Conservation (phyloP, 2,329 filamentous ascomycete genomes). For the Penicillium decumbens region DNA sequence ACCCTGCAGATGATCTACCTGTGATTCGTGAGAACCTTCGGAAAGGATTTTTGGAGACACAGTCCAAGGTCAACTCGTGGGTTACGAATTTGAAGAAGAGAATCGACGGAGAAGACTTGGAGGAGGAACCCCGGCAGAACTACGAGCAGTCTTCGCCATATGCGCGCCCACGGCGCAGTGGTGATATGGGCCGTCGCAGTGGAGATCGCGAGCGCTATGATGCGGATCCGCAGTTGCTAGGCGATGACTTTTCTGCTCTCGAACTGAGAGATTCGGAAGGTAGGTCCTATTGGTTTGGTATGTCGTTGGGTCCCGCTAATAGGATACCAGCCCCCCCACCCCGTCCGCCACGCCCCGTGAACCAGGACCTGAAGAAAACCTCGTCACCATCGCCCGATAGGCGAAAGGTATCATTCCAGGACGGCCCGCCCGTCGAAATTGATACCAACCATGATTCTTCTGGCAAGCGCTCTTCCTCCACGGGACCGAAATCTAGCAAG, state of each 20-base stretch:
- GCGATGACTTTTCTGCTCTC: slow-evolving; percentile 75
- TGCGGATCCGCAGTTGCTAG: slow-evolving; percentile 82
- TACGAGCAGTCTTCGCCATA: slow-evolving; percentile 34
- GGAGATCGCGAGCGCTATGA: slow-evolving; percentile 90
- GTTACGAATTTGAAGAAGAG: slow-evolving; percentile 88
- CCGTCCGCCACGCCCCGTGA: slow-evolving; percentile 60
- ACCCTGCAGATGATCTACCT: slow-evolving; percentile 70
- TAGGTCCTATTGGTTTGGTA: slow-evolving; percentile 22
- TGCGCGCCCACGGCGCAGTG: slow-evolving; percentile 54
- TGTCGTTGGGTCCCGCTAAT: neutral
- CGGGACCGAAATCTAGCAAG: slow-evolving; percentile 73
- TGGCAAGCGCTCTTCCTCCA: slow-evolving; percentile 50
- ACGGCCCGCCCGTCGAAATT: slow-evolving; percentile 72
- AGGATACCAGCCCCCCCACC: slow-evolving; percentile 48
- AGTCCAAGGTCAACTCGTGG: slow-evolving; percentile 88
- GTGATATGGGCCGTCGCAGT: slow-evolving; percentile 65
- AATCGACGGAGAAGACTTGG: slow-evolving; percentile 80
- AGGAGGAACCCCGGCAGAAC: slow-evolving; percentile 45
- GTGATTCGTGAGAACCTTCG: slow-evolving; percentile 88
- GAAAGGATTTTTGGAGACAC: slow-evolving; percentile 92
- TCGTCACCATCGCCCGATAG: slow-evolving; percentile 52
- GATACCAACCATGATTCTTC: slow-evolving; percentile 41
- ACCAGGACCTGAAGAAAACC: slow-evolving; percentile 75
- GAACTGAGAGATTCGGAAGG: slow-evolving; percentile 60
- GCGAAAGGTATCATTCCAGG: slow-evolving; percentile 56